Evolutionary conservation across 78 protist species (phyloP), one percentile per base, ranked within the genome.

Genomic region (Anaeramoeba flamelloides): DNA sequence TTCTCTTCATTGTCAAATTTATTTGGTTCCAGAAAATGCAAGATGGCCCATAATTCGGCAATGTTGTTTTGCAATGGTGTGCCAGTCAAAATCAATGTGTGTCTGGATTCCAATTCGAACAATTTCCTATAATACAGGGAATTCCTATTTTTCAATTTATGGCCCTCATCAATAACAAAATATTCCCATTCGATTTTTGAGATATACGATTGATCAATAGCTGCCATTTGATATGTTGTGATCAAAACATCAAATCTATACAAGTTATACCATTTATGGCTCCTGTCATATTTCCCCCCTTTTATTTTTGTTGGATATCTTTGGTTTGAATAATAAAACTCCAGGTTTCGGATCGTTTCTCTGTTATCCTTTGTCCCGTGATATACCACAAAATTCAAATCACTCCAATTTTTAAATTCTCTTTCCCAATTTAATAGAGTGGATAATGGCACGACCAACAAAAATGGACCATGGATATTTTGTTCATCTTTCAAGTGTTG

Each of bases 81-180:
- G 75, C 90, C 89, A 4, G 91, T 79, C 40, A 84, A 36, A 33
- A 87, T 32, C 3, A 76, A 34, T n/a, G 74, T n/a, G n/a, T n/a
- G n/a, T n/a, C n/a, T n/a, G n/a, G n/a, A n/a, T n/a, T n/a, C n/a
- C n/a, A n/a, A n/a, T n/a, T n/a, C n/a, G n/a, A n/a, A n/a, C n/a
- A n/a, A n/a, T n/a, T n/a, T n/a, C n/a, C n/a, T 91, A 93, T 94
- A 93, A 17, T 89, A 77, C 82, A 84, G 79, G 30, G 92, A 78
- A 53, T 80, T 41, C 64, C 82, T 88, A 89, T 96, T 94, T 84
- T 94, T 91, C 79, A 96, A 91, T 87, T 88, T 40, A 74, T 94
- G 99, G 38, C 96, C 99, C 78, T 94, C 98, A 81, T 94, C 99
- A 31, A 96, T n/a, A n/a, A 96, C 80, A 36, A 94, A n/a, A 86